A percentile compares a stretch with the other conserved stretches of the same genome.
These are phyloP conservation scores for Malbranchea cinnamomea DNA, from an alignment of 2,329 filamentous ascomycete genomes.

Conservation along the genomic window DNA sequence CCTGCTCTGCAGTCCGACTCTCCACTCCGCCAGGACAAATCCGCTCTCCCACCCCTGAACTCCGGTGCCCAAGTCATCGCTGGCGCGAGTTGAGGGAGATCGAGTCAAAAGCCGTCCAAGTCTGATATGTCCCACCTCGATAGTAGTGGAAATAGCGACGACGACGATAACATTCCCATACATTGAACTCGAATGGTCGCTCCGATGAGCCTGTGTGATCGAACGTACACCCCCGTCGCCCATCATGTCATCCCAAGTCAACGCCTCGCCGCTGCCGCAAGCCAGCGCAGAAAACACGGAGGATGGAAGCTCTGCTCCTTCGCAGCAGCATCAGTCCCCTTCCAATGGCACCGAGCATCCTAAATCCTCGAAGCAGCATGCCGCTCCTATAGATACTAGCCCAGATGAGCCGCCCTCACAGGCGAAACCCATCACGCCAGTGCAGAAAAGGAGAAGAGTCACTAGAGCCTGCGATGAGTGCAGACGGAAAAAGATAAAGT, in stretches of 20 bases:
- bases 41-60: no score
- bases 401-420: constrained; percentile 9
- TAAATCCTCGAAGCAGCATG: no score
- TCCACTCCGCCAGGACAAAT: no score
- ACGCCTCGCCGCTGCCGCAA: constrained; percentile 1
- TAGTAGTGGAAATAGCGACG: constrained; percentile 7
- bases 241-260: constrained; percentile 8
- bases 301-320: constrained; percentile 1
- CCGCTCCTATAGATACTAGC: no score
- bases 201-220: constrained; percentile 8
- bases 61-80: no score
- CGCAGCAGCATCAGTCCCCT: no score
- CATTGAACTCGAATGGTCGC: constrained; percentile 3
- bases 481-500: constrained; percentile 76
- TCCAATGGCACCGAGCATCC: no score
- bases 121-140: constrained; percentile 11
- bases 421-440: constrained; percentile 30
- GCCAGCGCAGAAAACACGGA: not conserved
- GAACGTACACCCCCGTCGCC: not conserved
- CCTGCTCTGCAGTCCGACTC: no score
- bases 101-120: no score
- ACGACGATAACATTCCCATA: constrained; percentile 7
- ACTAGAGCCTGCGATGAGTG: constrained; percentile 73
- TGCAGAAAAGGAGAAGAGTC: constrained; percentile 64
- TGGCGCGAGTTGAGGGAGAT: no score